phyloP scores from a whole-genome alignment of 2,329 filamentous ascomycete genomes.

The Knufia fluminis region DNA sequence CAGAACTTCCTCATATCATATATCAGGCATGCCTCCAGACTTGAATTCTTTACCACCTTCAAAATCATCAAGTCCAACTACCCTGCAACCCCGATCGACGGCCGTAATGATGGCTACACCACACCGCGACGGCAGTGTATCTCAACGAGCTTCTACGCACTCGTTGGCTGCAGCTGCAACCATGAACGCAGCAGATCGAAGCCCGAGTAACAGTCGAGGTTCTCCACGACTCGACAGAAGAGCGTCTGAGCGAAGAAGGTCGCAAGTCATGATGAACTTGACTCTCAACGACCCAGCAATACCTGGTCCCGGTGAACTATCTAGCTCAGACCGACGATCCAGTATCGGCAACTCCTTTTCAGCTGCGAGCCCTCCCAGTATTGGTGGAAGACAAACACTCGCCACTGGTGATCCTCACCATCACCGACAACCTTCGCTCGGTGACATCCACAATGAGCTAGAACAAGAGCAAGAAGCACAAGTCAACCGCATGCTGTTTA shows the following conservation, averaged over 20 bases:
- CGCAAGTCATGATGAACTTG: constrained; percentile 31
- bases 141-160: constrained; percentile 50
- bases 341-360: constrained; percentile 30
- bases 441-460: constrained; percentile 42
- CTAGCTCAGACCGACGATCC: constrained; percentile 30
- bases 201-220: constrained; percentile 29
- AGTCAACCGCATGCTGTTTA: constrained; percentile 43
- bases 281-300: constrained; percentile 32
- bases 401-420: constrained; percentile 39
- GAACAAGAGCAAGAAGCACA: constrained; percentile 45
- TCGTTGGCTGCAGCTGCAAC: constrained; percentile 69
- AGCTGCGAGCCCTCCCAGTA: constrained; percentile 35
- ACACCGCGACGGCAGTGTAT: constrained; percentile 24
- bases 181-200: constrained; percentile 57
- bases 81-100: constrained; percentile 27
- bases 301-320: constrained; percentile 30
- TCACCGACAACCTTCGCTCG: constrained; percentile 39
- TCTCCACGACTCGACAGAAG: constrained; percentile 25
- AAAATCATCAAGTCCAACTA: constrained; percentile 35
- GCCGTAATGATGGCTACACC: constrained; percentile 18
- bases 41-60: constrained; percentile 61
- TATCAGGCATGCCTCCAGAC: constrained; percentile 42
- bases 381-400: constrained; percentile 34
- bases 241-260: constrained; percentile 36
- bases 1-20: background rate